Percentiles rank a stretch among this genome's conserved stretches.
Conservation (phyloP, 768 basidiomycete species). For the Boletus rubropictus region DNA sequence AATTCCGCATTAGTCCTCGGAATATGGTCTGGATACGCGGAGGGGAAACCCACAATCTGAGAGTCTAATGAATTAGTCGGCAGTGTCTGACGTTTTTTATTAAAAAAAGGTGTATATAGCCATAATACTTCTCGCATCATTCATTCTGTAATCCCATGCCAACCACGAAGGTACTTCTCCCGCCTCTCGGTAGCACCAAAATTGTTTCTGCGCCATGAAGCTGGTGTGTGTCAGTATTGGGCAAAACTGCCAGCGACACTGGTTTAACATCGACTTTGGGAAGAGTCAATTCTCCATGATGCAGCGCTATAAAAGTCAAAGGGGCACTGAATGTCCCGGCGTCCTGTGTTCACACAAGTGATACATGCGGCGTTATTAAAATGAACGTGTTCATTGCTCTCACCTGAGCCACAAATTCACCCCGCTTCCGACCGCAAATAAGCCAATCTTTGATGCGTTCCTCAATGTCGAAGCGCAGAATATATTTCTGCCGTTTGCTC, state of each 20-base stretch:
- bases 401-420: slow-evolving; percentile 73
- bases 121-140: slow-evolving; percentile 6
- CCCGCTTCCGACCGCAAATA: slow-evolving; percentile 81
- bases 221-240: slow-evolving; percentile 75
- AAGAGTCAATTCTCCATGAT: slow-evolving; percentile 73
- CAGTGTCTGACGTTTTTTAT: background rate
- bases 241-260: slow-evolving; percentile 49
- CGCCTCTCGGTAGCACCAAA: slow-evolving; percentile 76
- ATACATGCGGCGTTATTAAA: background rate
- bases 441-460: slow-evolving; percentile 84
- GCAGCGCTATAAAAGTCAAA: slow-evolving; percentile 80
- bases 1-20: slow-evolving; percentile 51
- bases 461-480: slow-evolving; percentile 75
- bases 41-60: slow-evolving; percentile 27
- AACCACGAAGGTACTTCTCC: slow-evolving; percentile 75
- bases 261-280: slow-evolving; percentile 68
- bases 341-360: slow-evolving; percentile 41
- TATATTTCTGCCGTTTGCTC: slow-evolving; percentile 39
- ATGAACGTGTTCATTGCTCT: slow-evolving; percentile 16
- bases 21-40: slow-evolving; percentile 47
- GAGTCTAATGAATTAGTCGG: background rate
- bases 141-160: slow-evolving; percentile 50
- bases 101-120: background rate
- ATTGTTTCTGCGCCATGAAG: slow-evolving; percentile 78
- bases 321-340: slow-evolving; percentile 52